Conservation (phyloP, 768 basidiomycete species). For the Tricholoma flavovirens region DNA sequence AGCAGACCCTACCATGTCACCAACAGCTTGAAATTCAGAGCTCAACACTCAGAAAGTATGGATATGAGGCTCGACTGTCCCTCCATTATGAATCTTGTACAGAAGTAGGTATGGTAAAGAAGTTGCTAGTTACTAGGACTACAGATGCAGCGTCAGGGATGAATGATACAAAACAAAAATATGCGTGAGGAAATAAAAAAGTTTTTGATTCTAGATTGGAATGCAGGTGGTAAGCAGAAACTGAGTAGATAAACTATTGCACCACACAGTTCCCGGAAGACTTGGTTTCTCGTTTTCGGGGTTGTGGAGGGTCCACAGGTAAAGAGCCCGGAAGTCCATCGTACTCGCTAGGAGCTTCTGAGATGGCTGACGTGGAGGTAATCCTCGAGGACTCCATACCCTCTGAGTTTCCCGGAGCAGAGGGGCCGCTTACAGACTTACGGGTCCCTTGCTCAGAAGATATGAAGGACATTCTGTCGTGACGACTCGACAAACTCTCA, state of each 20-base stretch:
- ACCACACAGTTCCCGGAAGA: slow-evolving; percentile 35
- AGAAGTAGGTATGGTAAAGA: neutral
- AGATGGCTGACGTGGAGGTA: slow-evolving; percentile 13
- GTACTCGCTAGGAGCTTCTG: slow-evolving; percentile 24
- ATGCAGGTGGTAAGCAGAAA: slow-evolving; percentile 1
- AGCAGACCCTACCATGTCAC: no score
- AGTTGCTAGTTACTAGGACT: slow-evolving; percentile 8
- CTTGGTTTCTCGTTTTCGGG: slow-evolving; percentile 32
- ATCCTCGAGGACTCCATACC: slow-evolving; percentile 27
- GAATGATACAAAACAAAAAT: slow-evolving; percentile 6
- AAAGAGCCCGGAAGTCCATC: slow-evolving; percentile 28
- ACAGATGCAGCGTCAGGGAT: slow-evolving; percentile 16
- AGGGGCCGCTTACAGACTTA: slow-evolving; percentile 7
- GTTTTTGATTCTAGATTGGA: slow-evolving; percentile 3
- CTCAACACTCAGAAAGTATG: no score
- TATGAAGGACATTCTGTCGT: slow-evolving; percentile 8
- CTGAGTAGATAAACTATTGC: slow-evolving; percentile 23
- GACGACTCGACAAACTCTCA: slow-evolving; percentile 25
- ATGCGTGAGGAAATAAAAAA: slow-evolving; percentile 13
- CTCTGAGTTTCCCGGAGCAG: slow-evolving; percentile 6
- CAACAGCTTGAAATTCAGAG: no score
- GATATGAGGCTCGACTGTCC: neutral
- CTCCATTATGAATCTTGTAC: neutral
- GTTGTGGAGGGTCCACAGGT: slow-evolving; percentile 21
- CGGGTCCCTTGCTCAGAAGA: slow-evolving; percentile 10